Conservation (phyloP, 192 early-diverging fungal genomes). For the Linnemannia hyalina region DNA sequence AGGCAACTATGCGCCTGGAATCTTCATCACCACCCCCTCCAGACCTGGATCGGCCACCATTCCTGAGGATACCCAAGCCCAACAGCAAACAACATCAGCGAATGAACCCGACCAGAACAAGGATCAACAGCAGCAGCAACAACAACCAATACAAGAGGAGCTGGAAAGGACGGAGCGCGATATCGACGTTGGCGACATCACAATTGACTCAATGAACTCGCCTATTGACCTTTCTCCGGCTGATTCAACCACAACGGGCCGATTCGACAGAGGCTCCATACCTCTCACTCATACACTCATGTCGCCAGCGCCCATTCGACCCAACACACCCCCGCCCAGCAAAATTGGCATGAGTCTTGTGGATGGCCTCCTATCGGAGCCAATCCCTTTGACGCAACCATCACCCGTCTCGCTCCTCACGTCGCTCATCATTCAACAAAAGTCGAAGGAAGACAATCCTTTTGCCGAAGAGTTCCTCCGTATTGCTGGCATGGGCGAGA, state of each 20-base stretch:
- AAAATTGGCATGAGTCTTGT: conserved; percentile 1
- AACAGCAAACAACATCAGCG: conserved; percentile 11
- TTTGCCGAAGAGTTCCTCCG: conserved; percentile 77
- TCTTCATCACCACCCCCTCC: conserved; percentile 62
- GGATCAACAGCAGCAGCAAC: not conserved
- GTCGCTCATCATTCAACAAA: conserved; percentile 72
- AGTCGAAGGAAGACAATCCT: conserved; percentile 71
- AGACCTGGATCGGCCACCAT: conserved; percentile 57
- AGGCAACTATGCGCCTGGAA: conserved; percentile 58
- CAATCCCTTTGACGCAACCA: conserved; percentile 18
- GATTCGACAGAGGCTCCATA: not conserved
- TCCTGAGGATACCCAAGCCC: conserved; percentile 45
- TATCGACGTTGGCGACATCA: conserved; percentile 42
- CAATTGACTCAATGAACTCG: conserved; percentile 61
- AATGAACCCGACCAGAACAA: not conserved
- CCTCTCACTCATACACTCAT: conserved; percentile 22
- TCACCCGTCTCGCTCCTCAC: conserved; percentile 69
- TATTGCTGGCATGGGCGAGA: conserved; percentile 73
- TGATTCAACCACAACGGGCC: conserved; percentile 16
- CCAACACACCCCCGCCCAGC: conserved; percentile 34
- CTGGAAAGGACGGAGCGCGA: conserved; percentile 8
- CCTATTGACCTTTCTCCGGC: conserved; percentile 58
- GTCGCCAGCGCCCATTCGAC: conserved; percentile 42
- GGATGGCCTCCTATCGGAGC: conserved; percentile 24
- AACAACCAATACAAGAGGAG: not conserved